Conservation (phyloP, 331 rosid genomes). For the Prunus yedoensis region DNA sequence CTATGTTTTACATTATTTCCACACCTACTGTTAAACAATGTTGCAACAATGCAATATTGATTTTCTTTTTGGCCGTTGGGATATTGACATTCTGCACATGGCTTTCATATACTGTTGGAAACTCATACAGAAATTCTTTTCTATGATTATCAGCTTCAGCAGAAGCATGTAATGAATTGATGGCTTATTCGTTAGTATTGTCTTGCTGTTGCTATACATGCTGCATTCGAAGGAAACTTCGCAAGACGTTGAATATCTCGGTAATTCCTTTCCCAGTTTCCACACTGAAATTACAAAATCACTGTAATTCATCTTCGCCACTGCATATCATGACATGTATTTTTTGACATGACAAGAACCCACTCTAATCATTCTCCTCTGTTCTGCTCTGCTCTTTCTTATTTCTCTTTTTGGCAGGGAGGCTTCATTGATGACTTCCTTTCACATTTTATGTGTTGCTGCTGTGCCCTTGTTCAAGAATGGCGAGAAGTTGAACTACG, state of each 20-base stretch:
- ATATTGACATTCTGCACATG: neutral
- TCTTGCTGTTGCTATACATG: conserved; percentile 98
- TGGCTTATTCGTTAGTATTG: conserved; percentile 88
- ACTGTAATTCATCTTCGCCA: neutral
- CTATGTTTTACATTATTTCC: conserved; percentile 11
- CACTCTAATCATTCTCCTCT: neutral
- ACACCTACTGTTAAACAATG: conserved; percentile 8
- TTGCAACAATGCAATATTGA: neutral
- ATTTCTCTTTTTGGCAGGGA: conserved; percentile 47
- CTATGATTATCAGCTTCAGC: conserved; percentile 61
- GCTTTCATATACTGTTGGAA: neutral
- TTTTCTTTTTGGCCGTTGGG: neutral
- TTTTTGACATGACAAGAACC: neutral
- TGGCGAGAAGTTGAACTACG: conserved; percentile 99
- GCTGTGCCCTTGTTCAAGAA: conserved; percentile 99
- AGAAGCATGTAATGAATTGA: conserved; percentile 87
- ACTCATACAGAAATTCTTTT: conserved; percentile 22
- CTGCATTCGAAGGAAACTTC: conserved; percentile 88
- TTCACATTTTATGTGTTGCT: conserved; percentile 97
- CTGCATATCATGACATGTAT: neutral
- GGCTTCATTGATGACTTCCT: conserved; percentile 93
- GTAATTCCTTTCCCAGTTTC: conserved; percentile 43
- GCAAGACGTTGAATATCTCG: conserved; percentile 82
- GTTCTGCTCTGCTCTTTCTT: neutral
- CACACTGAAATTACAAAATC: neutral